Percentiles rank a stretch among this genome's conserved stretches.
These are phyloP conservation scores for Tuber indicum DNA, from an alignment of 495 filamentous ascomycete species.

Conservation along the genomic window DNA sequence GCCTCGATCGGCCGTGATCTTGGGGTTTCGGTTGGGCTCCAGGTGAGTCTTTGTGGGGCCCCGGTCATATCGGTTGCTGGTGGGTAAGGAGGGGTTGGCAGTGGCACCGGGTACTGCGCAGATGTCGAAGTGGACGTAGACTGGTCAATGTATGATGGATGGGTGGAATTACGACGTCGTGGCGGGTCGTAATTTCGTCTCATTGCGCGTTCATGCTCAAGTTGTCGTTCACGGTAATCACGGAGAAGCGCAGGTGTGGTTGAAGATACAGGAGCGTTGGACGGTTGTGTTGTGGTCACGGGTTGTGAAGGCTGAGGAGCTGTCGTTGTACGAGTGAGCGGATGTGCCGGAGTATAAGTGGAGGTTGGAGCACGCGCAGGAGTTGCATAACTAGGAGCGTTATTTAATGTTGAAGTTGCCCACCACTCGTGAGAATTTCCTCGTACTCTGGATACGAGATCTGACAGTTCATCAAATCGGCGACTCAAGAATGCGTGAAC, in stretches of 20 bases:
- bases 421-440: constrained; percentile 36
- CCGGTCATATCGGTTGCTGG: constrained; percentile 9
- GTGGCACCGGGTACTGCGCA: constrained; percentile 15
- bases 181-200: constrained; percentile 38
- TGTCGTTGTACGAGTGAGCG: constrained; percentile 16
- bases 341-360: constrained; percentile 11
- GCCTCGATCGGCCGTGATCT: constrained; percentile 28
- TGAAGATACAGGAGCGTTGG: constrained; percentile 8
- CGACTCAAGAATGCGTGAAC: constrained; percentile 33
- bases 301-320: constrained; percentile 22
- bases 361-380: constrained; percentile 14
- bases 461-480: constrained; percentile 30
- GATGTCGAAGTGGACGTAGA: constrained; percentile 25
- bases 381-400: constrained; percentile 15
- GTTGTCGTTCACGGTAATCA: constrained; percentile 34
- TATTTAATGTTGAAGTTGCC: constrained; percentile 18
- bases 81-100: constrained; percentile 9
- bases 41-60: constrained; percentile 25
- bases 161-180: constrained; percentile 38
- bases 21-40: constrained; percentile 23
- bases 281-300: background rate
- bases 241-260: constrained; percentile 37
- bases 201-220: constrained; percentile 29
- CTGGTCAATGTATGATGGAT: constrained; percentile 39
- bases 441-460: constrained; percentile 32